A percentile compares a stretch with the other conserved stretches of the same genome.
These are phyloP conservation scores for Raffaelea deltoideospora DNA, from an alignment of 2,329 filamentous ascomycete species.

Conservation along the genomic window DNA sequence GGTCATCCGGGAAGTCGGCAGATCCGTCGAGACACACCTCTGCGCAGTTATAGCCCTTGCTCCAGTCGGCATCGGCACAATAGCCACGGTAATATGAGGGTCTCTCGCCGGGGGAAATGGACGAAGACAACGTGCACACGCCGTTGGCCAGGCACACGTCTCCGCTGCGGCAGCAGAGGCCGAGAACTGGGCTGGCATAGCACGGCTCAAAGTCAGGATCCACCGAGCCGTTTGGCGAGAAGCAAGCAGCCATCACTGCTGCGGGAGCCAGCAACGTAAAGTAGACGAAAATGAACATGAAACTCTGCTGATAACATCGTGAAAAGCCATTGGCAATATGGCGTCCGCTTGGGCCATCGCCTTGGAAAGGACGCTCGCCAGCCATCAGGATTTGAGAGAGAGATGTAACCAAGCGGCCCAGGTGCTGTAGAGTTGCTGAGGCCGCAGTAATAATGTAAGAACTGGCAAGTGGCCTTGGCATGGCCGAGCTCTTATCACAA, in stretches of 20 bases:
- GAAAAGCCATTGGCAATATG: no score
- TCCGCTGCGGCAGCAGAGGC: slow-evolving; percentile 7
- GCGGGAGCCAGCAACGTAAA: no score
- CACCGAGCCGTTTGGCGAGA: slow-evolving; percentile 7
- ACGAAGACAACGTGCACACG: slow-evolving; percentile 2
- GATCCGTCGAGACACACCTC: slow-evolving; percentile 2
- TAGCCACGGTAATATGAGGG: slow-evolving; percentile 5
- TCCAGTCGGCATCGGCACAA: slow-evolving; percentile 5
- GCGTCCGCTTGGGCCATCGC: no score
- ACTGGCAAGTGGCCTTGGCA: no score
- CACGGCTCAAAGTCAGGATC: slow-evolving; percentile 5
- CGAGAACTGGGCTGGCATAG: slow-evolving; percentile 1
- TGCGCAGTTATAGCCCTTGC: slow-evolving; percentile 3
- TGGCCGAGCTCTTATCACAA: no score
- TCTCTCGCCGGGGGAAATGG: background rate
- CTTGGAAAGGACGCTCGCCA: no score
- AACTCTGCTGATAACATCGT: background rate
- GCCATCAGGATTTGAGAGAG: no score
- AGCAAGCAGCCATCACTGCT: slow-evolving; percentile 7
- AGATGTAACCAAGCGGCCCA: no score
- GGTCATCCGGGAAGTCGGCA: background rate
- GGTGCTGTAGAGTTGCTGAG: no score
- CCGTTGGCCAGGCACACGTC: slow-evolving; percentile 7
- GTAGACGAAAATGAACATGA: no score
- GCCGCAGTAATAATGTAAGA: no score